phyloP scores from a whole-genome alignment of 495 filamentous ascomycete genomes.

The Letharia lupina region DNA sequence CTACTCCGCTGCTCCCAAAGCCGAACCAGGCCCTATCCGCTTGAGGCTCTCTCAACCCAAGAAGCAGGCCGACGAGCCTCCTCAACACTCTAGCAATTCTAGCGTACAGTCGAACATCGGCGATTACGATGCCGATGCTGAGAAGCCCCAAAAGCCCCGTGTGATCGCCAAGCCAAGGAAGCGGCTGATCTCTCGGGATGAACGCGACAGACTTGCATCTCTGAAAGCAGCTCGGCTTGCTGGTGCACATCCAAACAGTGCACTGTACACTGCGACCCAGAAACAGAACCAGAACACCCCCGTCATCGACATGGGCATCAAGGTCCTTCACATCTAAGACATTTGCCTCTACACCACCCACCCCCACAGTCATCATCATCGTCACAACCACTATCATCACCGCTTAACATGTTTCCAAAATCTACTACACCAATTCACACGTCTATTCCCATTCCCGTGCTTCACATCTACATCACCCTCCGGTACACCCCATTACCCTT shows the following conservation, averaged over 20 bases:
- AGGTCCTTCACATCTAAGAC: constrained; percentile 19
- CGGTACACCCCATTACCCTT: background rate
- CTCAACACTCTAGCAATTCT: constrained; percentile 9
- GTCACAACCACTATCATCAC: background rate
- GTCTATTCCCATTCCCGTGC: background rate
- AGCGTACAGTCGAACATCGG: constrained; percentile 68
- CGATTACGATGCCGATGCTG: constrained; percentile 45
- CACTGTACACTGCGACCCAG: constrained; percentile 9
- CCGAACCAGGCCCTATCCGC: constrained; percentile 18
- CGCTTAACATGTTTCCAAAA: background rate
- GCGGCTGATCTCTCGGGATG: constrained; percentile 19
- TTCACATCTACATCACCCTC: background rate
- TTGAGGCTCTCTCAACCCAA: constrained; percentile 27
- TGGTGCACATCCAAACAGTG: constrained; percentile 7
- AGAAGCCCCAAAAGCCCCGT: constrained; percentile 14
- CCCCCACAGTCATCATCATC: background rate
- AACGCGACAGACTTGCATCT: constrained; percentile 18
- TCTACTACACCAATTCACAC: background rate
- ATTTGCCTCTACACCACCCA: background rate
- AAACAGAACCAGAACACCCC: constrained; percentile 14
- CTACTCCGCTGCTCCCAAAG: constrained; percentile 22
- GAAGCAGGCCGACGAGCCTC: constrained; percentile 9
- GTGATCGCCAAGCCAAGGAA: constrained; percentile 20
- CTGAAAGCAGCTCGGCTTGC: constrained; percentile 15
- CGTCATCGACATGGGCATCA: constrained; percentile 20